Conservation (phyloP, 2,329 filamentous ascomycete genomes). For the Ceratocystis albifundus region DNA sequence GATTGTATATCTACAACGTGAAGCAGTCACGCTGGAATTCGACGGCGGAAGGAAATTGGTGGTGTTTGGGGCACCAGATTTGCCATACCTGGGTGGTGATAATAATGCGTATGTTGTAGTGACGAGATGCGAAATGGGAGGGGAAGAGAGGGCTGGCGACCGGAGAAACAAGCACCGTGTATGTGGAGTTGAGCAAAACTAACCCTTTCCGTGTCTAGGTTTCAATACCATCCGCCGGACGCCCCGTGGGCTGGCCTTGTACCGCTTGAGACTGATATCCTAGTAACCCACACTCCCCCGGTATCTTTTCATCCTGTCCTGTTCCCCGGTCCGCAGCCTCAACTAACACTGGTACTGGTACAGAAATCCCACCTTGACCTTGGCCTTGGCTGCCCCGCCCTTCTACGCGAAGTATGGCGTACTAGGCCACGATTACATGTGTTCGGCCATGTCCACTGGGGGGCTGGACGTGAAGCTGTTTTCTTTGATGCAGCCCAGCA, state of each 20-base stretch:
- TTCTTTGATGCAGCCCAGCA: slow-evolving; percentile 65
- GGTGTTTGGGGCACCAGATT: slow-evolving; percentile 71
- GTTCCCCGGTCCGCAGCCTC: neutral
- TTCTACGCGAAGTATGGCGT: slow-evolving; percentile 62
- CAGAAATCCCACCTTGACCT: slow-evolving; percentile 57
- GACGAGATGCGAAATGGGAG: neutral
- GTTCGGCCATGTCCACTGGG: slow-evolving; percentile 76
- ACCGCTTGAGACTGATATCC: slow-evolving; percentile 60
- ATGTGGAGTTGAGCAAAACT: neutral
- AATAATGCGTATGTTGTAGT: slow-evolving; percentile 19
- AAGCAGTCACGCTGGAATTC: slow-evolving; percentile 50
- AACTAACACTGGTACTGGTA: slow-evolving; percentile 4
- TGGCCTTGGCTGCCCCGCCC: slow-evolving; percentile 56
- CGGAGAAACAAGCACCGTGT: slow-evolving; percentile 31
- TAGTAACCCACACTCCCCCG: slow-evolving; percentile 73
- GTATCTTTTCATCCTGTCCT: slow-evolving; percentile 30
- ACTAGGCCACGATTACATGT: slow-evolving; percentile 65
- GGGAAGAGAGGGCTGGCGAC: slow-evolving; percentile 29
- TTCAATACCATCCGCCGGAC: slow-evolving; percentile 38
- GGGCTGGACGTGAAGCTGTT: slow-evolving; percentile 55
- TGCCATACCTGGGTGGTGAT: slow-evolving; percentile 55
- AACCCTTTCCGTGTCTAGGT: slow-evolving; percentile 27
- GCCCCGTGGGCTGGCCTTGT: slow-evolving; percentile 59
- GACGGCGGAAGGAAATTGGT: slow-evolving; percentile 47
- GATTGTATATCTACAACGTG: slow-evolving; percentile 60